Percentiles rank a stretch among this genome's conserved stretches.
Conservation (phyloP, 1,284 basidiomycete genomes). For the Ustilago sp. region DNA sequence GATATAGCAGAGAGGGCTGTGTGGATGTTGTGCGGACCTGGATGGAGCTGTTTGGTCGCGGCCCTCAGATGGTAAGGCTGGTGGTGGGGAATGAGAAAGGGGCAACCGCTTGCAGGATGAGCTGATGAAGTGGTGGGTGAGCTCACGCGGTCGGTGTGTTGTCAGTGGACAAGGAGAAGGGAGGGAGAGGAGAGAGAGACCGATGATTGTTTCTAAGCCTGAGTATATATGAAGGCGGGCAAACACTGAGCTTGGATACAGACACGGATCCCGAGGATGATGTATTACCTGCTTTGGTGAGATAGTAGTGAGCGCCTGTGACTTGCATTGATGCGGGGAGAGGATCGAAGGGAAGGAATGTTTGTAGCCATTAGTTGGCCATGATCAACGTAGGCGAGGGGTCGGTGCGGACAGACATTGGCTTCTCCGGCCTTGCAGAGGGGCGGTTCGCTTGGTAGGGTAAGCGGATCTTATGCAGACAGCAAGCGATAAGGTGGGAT, state of each 20-base stretch:
- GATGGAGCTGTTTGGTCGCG: conserved; percentile 6
- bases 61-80: neutral
- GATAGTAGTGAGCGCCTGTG: neutral
- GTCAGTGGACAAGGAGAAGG: neutral
- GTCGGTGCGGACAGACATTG: neutral
- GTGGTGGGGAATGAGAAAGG: neutral
- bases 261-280: neutral
- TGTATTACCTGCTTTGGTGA: no score
- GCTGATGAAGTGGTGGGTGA: conserved; percentile 11
- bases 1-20: neutral
- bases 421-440: neutral
- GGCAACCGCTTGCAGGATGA: neutral
- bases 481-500: neutral
- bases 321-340: neutral
- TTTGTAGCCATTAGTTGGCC: neutral
- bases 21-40: conserved; percentile 3
- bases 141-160: neutral
- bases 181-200: neutral
- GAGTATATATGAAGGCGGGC: conserved; percentile 8
- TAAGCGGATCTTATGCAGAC: neutral
- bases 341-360: neutral
- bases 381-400: conserved; percentile 7
- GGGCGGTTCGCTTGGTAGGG: neutral
- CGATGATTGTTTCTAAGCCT: neutral
- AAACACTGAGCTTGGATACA: neutral